Conservation (phyloP, 2,329 filamentous ascomycete species). For the Pestalotiopsis sp. region DNA sequence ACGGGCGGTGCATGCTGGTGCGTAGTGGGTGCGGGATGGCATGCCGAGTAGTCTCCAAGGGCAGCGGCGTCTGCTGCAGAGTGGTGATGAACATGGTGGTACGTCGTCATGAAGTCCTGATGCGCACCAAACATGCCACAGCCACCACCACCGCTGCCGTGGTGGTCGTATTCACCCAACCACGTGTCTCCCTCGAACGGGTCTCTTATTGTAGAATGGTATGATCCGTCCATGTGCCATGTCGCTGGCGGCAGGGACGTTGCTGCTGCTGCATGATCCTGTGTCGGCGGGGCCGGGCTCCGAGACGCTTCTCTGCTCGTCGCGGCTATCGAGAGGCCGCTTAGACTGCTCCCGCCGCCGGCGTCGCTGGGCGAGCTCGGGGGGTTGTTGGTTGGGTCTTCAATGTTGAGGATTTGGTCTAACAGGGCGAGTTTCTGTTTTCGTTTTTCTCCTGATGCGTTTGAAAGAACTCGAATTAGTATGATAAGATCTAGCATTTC, state of each 20-base stretch:
- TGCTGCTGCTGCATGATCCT: not conserved
- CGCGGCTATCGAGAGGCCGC: not conserved
- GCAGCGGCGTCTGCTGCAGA: not conserved
- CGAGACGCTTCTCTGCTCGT: conserved; percentile 3
- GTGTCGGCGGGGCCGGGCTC: not conserved
- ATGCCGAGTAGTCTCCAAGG: not conserved
- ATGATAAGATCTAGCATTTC: too few species aligned
- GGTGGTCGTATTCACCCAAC: not conserved
- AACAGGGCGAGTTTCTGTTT: conserved; percentile 13
- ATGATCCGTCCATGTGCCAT: not conserved
- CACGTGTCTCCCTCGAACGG: not conserved
- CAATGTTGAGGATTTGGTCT: conserved; percentile 7
- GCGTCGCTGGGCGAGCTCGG: not conserved
- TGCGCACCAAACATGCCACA: not conserved
- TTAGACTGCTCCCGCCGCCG: not conserved
- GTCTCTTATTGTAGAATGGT: not conserved
- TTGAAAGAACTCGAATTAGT: too few species aligned
- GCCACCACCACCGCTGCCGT: not conserved
- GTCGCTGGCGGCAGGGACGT: not conserved
- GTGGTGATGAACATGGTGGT: not conserved
- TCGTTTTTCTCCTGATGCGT: conserved; percentile 10
- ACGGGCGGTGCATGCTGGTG: not conserved
- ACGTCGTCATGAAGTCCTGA: conserved; percentile 1
- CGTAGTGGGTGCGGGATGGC: not conserved
- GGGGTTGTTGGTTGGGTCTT: not conserved